These are phyloP conservation scores for Saccharomyces hybrid DNA, from an alignment of 1,139 yeast species.

Conservation along the genomic window DNA sequence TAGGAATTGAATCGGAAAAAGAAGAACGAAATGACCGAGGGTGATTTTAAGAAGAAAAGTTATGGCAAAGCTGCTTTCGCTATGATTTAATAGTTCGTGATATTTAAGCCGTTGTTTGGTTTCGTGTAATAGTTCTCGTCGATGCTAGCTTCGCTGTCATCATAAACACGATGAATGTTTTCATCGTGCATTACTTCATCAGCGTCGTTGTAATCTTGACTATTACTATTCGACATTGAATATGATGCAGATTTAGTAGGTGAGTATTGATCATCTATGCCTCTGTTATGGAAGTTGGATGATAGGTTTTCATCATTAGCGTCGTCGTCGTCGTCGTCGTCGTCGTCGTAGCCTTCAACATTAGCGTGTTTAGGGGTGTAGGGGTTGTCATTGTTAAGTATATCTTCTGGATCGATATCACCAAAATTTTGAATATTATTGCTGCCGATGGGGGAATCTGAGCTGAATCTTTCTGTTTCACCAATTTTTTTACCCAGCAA, in stretches of 20 bases:
- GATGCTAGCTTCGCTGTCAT: background rate
- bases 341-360: constrained; percentile 1
- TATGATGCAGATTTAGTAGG: background rate
- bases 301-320: constrained; percentile 1
- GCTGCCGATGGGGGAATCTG: constrained; percentile 2
- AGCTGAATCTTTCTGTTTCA: constrained; percentile 1
- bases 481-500: constrained; percentile 2
- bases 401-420: background rate
- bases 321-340: background rate
- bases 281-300: background rate
- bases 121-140: background rate
- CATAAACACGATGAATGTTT: background rate
- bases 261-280: background rate
- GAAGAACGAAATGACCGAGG: background rate
- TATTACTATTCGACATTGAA: background rate
- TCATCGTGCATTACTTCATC: background rate
- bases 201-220: background rate
- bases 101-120: background rate
- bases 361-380: background rate
- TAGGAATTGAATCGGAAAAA: background rate
- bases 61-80: background rate
- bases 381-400: background rate
- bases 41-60: background rate
- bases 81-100: background rate
- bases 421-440: background rate